Evolutionary conservation across 2,329 filamentous ascomycete genomes (phyloP).

Genomic region (Xylaria sp.): DNA sequence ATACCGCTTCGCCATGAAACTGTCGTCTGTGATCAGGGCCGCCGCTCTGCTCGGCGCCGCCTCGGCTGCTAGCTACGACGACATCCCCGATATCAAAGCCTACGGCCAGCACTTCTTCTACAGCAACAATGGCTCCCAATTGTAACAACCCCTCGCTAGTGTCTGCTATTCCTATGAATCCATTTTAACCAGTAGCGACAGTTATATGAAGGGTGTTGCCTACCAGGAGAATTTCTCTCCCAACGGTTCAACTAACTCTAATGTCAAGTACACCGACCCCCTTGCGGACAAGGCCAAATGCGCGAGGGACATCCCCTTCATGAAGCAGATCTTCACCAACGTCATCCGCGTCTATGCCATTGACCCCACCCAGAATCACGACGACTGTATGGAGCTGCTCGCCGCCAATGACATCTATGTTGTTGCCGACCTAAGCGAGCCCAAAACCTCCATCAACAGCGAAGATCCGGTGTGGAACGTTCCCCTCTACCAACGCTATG

Average conservation of each 20-base stretch:
- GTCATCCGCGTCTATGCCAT: conserved; percentile 94
- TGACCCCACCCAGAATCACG: conserved; percentile 78
- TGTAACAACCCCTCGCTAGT: conserved; percentile 48
- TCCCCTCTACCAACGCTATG: conserved; percentile 80
- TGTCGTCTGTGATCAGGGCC: conserved; percentile 37
- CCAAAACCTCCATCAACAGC: conserved; percentile 82
- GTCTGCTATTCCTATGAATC: background rate
- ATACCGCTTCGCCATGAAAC: conserved; percentile 35
- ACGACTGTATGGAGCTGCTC: conserved; percentile 82
- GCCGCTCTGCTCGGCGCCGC: conserved; percentile 35
- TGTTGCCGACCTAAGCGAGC: conserved; percentile 87
- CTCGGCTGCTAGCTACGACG: conserved; percentile 38
- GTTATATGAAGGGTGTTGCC: conserved; percentile 88
- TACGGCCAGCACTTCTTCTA: conserved; percentile 45
- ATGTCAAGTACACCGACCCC: conserved; percentile 75
- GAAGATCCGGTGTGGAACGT: conserved; percentile 79
- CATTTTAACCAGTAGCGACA: conserved; percentile 31
- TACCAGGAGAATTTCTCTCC: conserved; percentile 83
- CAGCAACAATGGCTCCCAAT: conserved; percentile 69
- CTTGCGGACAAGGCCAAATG: conserved; percentile 74
- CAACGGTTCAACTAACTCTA: conserved; percentile 52
- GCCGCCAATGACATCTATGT: conserved; percentile 91
- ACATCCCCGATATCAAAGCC: conserved; percentile 40
- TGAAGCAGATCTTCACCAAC: conserved; percentile 83
- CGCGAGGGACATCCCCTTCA: conserved; percentile 82